These are phyloP conservation scores for Aureobasidium melanogenum DNA, from an alignment of 2,329 filamentous ascomycete genomes.

Conservation along the genomic window DNA sequence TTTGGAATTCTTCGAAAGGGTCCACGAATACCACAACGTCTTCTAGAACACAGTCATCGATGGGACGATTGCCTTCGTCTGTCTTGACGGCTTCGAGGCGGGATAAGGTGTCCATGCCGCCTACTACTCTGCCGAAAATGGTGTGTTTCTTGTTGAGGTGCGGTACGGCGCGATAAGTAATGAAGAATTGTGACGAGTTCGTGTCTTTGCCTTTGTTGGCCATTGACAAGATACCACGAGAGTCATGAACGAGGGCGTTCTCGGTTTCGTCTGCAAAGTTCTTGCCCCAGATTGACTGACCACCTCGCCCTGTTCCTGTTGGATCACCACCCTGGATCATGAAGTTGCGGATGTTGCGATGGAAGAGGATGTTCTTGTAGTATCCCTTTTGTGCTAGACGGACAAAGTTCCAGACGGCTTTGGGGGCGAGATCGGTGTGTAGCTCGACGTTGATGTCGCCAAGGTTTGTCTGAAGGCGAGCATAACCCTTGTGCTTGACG, in stretches of 20 bases:
- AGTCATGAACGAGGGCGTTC: conserved; percentile 74
- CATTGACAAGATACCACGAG: conserved; percentile 78
- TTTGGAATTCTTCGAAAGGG: conserved; percentile 88
- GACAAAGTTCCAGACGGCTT: conserved; percentile 95
- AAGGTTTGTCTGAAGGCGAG: conserved; percentile 74
- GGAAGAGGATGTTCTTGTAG: conserved; percentile 76
- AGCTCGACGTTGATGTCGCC: conserved; percentile 84
- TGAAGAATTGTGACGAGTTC: conserved; percentile 91
- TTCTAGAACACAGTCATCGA: conserved; percentile 69
- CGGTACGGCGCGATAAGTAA: conserved; percentile 73
- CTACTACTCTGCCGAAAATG: conserved; percentile 83
- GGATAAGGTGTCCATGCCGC: conserved; percentile 57
- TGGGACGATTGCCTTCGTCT: conserved; percentile 65
- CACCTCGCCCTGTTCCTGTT: conserved; percentile 84
- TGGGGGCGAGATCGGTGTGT: conserved; percentile 81
- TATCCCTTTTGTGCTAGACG: conserved; percentile 81
- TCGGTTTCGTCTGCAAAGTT: conserved; percentile 92
- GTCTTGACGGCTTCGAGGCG: conserved; percentile 70
- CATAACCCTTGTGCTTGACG: conserved; percentile 85
- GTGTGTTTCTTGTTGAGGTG: conserved; percentile 95
- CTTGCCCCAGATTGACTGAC: conserved; percentile 84
- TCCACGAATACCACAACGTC: conserved; percentile 84
- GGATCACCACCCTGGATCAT: conserved; percentile 98
- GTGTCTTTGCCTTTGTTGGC: conserved; percentile 98
- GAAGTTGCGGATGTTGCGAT: conserved; percentile 89